These are phyloP conservation scores for Craterostigma plantagineum DNA, from an alignment of 257 asterid genomes.

Conservation along the genomic window DNA sequence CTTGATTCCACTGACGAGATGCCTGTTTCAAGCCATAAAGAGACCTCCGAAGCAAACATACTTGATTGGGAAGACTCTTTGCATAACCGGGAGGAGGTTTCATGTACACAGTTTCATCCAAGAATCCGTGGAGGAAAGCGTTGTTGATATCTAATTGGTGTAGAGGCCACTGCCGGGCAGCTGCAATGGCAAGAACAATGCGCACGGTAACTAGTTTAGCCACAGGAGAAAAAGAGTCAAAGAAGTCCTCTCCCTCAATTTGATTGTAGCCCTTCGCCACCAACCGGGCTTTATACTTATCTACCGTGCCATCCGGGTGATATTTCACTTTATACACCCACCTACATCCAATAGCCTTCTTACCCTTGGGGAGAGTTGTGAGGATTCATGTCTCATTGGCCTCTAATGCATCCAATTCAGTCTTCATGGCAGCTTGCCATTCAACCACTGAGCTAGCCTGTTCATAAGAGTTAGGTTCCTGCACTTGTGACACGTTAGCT, in stretches of 20 bases:
- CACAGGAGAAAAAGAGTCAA: neutral
- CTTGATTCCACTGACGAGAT: neutral
- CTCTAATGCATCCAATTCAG: neutral
- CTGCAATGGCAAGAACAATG: neutral
- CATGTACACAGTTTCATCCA: neutral
- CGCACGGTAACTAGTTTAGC: neutral
- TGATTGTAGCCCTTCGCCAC: neutral
- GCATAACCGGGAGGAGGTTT: neutral
- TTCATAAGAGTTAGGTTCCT: neutral
- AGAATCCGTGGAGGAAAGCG: neutral
- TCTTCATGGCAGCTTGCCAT: neutral
- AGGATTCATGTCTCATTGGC: neutral
- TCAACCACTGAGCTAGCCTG: neutral
- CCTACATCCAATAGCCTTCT: neutral
- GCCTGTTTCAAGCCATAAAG: neutral
- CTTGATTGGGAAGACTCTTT: neutral
- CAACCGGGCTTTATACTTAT: neutral
- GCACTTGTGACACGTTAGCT: neutral
- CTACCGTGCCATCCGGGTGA: neutral
- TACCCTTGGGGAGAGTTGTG: neutral
- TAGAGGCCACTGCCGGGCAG: neutral
- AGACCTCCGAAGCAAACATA: neutral
- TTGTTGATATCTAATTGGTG: constrained; percentile 1
- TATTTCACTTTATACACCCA: neutral
- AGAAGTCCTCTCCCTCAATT: neutral